These are phyloP conservation scores for Lecanoromycetidae sp. DNA, from an alignment of 2,329 filamentous ascomycete genomes.

Conservation along the genomic window DNA sequence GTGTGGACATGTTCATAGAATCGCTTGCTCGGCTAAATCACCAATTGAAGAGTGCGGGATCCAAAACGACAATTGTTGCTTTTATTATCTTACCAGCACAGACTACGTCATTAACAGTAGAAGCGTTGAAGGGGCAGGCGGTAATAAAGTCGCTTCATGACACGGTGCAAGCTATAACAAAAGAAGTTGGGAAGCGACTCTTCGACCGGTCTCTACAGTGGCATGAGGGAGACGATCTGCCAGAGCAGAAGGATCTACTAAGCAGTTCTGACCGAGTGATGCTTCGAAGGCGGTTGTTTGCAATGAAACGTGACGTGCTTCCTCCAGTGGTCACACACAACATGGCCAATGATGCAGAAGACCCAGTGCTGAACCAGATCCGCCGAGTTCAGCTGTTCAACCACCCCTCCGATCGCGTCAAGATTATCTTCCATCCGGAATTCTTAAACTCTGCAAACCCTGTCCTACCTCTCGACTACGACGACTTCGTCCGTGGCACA, in stretches of 20 bases:
- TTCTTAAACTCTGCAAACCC: conserved; percentile 94
- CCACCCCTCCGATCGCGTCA: conserved; percentile 85
- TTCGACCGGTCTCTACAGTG: conserved; percentile 91
- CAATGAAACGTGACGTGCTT: conserved; percentile 83
- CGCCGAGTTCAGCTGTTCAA: conserved; percentile 95
- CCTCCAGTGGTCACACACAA: conserved; percentile 98
- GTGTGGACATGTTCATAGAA: conserved; percentile 99
- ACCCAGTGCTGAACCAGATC: conserved; percentile 91
- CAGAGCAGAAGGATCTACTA: conserved; percentile 93
- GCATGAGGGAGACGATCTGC: conserved; percentile 87
- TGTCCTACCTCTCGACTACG: conserved; percentile 89
- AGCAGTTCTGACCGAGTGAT: conserved; percentile 85
- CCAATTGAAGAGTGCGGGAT: conserved; percentile 69
- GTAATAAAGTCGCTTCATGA: conserved; percentile 94
- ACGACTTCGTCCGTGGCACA: conserved; percentile 95
- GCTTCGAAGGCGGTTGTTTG: conserved; percentile 79
- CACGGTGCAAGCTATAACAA: conserved; percentile 84
- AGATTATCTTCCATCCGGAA: conserved; percentile 95
- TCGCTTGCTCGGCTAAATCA: conserved; percentile 90
- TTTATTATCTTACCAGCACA: conserved; percentile 99
- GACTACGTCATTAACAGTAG: conserved; percentile 86
- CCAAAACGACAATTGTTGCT: conserved; percentile 87
- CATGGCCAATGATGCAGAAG: conserved; percentile 88
- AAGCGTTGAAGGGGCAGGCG: conserved; percentile 90
- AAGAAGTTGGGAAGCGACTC: conserved; percentile 81